Evolutionary conservation across 768 basidiomycete species (phyloP).

Genomic region (Suillus occidentalis): DNA sequence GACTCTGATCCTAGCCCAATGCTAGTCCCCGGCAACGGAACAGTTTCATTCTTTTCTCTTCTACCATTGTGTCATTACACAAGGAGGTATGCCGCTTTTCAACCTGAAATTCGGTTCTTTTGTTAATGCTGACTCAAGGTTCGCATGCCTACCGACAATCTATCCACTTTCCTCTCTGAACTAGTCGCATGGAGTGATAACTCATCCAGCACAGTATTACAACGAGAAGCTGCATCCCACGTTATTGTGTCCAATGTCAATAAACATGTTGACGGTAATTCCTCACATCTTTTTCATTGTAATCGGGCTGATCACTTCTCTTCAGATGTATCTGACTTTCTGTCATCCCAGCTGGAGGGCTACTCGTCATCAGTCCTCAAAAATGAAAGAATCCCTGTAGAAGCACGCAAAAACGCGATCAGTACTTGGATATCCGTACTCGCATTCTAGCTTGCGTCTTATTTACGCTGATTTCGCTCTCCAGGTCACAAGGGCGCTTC

Average conservation of each 20-base stretch:
- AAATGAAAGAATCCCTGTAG: conserved; percentile 27
- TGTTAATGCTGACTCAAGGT: conserved; percentile 41
- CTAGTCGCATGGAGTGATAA: conserved; percentile 63
- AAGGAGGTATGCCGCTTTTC: conserved; percentile 53
- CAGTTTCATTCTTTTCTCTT: conserved; percentile 64
- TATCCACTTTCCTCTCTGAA: conserved; percentile 50
- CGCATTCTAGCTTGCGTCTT: not conserved
- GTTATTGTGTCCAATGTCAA: conserved; percentile 73
- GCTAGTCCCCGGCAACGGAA: conserved; percentile 50
- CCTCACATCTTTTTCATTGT: conserved; percentile 12
- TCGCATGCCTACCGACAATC: conserved; percentile 45
- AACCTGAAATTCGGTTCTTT: not conserved
- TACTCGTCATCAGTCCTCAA: conserved; percentile 54
- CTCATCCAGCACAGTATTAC: conserved; percentile 45
- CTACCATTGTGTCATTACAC: conserved; percentile 61
- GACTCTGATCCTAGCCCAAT: conserved; percentile 13
- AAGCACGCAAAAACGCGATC: conserved; percentile 53
- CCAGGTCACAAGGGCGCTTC: conserved; percentile 77
- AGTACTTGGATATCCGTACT: conserved; percentile 70
- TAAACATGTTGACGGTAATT: conserved; percentile 66
- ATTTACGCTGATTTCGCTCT: conserved; percentile 1
- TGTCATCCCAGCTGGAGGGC: conserved; percentile 38
- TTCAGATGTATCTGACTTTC: conserved; percentile 49
- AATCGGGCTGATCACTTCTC: not conserved
- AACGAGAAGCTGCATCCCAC: conserved; percentile 56